These are phyloP conservation scores for Suillus fuscotomentosus DNA, from an alignment of 768 basidiomycete genomes.

Conservation along the genomic window DNA sequence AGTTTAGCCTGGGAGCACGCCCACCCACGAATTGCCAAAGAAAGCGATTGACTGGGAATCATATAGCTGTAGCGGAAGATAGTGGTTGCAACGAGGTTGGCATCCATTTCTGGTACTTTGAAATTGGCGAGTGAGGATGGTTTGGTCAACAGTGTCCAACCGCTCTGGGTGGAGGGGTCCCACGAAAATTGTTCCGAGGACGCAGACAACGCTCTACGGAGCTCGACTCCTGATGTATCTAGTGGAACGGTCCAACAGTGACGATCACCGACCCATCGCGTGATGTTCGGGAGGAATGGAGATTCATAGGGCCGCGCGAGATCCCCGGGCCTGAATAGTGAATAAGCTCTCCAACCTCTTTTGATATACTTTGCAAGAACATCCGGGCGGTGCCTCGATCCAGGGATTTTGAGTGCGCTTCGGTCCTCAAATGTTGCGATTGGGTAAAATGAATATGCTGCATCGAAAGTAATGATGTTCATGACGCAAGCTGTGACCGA, in stretches of 20 bases:
- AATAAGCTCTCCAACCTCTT: conserved; percentile 36
- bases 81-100: conserved; percentile 12
- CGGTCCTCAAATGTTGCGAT: conserved; percentile 37
- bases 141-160: conserved; percentile 14
- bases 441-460: conserved; percentile 43
- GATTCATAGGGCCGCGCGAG: background rate
- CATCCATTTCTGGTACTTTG: background rate
- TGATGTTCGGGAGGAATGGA: conserved; percentile 18
- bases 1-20: conserved; percentile 5
- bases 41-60: conserved; percentile 13
- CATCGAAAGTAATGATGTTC: conserved; percentile 42
- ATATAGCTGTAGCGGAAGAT: conserved; percentile 26
- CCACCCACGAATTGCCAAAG: conserved; percentile 7
- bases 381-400: background rate
- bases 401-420: conserved; percentile 19
- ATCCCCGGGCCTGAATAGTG: conserved; percentile 6
- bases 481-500: conserved; percentile 36
- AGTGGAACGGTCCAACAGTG: conserved; percentile 31
- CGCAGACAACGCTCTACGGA: conserved; percentile 11
- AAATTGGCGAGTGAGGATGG: too few relatives aligned
- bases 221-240: conserved; percentile 16
- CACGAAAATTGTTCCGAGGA: conserved; percentile 13
- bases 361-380: conserved; percentile 33
- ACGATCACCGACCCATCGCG: conserved; percentile 33
- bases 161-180: conserved; percentile 18